These are phyloP conservation scores for Arabidopsis hybrid DNA, from an alignment of 441 rosid genomes.

Conservation along the genomic window DNA sequence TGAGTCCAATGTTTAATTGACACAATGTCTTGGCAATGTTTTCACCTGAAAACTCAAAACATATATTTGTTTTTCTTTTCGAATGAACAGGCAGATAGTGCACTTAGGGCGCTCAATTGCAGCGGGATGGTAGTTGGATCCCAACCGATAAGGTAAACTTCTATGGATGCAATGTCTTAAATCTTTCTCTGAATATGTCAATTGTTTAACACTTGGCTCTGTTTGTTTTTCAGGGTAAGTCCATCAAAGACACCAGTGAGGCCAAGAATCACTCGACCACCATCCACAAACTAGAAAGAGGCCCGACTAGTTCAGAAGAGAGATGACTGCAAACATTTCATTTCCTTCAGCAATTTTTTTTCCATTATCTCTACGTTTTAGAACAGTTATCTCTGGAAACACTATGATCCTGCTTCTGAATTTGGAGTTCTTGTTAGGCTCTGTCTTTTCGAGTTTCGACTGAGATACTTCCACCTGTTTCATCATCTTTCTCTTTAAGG, in stretches of 20 bases:
- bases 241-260: constrained; percentile 81
- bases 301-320: constrained; percentile 49
- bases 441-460: constrained; percentile 16
- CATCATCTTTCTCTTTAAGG: constrained; percentile 21
- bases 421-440: constrained; percentile 49
- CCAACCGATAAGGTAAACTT: constrained; percentile 54
- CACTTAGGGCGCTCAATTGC: constrained; percentile 66
- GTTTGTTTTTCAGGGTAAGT: constrained; percentile 55
- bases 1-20: constrained; percentile 9
- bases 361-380: constrained; percentile 47
- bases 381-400: constrained; percentile 48
- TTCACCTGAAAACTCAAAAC: constrained; percentile 5
- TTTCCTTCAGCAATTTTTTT: constrained; percentile 44
- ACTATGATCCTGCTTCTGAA: constrained; percentile 49
- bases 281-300: constrained; percentile 39
- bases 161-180: not conserved
- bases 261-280: constrained; percentile 62
- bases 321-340: constrained; percentile 46
- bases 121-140: constrained; percentile 61
- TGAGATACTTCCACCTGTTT: constrained; percentile 28
- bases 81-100: constrained; percentile 68
- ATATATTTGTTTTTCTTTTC: not conserved
- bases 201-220: not conserved
- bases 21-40: not conserved
- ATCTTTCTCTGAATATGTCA: not conserved